Base-by-base conservation (phyloP, 2,329 filamentous ascomycete species). In the Penicillium sp. region DNA sequence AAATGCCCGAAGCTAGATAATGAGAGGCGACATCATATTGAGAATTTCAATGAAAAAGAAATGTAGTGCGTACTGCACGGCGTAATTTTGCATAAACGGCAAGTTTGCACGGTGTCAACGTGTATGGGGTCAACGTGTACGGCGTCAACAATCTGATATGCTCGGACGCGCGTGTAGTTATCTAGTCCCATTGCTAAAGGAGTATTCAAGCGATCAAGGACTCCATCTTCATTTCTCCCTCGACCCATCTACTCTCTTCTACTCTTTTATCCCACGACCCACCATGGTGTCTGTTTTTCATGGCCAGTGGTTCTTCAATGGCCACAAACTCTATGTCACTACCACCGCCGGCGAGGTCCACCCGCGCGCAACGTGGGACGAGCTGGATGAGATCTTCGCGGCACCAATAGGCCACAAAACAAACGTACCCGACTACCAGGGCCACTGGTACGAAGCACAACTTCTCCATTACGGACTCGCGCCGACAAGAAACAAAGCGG, bases 381-480 rank as follows among this genome's bases (percentile, higher is more conserved):
- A 83, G 61, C 73, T 84, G 5, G 73, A 76, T 58, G 68, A 74
- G 2, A 74, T 79, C 47, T 80, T 82, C 60, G 50, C 60, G 13
- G 48, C 61, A 36, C 50, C 9, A 19, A 29, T 16, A 5, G 27
- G 29, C 3, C 39, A 50, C 13, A 50, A 15, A 4, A 49, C 46
- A 4, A 45, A 60, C 7, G 23, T 34, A 16, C 76, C 79, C 44
- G 82, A 86, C 63, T 79, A 78, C 43, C 79, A 83, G 0, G 83
- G 77, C 1, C 83, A 87, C 60, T 88, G 81, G 81, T 87, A 84
- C 57, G 80, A 84, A 60, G 84, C 85, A 0, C 84, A 88, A 60
- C 76, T 87, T 11, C 70, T 85, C 4, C 85, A 88, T 70, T 87
- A 87, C 70, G 84, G 83, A 1, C 75, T 88, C 0, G 75, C 74